These are phyloP conservation scores for Curvularia verruculosa DNA, from an alignment of 2,329 filamentous ascomycete species.

Conservation along the genomic window DNA sequence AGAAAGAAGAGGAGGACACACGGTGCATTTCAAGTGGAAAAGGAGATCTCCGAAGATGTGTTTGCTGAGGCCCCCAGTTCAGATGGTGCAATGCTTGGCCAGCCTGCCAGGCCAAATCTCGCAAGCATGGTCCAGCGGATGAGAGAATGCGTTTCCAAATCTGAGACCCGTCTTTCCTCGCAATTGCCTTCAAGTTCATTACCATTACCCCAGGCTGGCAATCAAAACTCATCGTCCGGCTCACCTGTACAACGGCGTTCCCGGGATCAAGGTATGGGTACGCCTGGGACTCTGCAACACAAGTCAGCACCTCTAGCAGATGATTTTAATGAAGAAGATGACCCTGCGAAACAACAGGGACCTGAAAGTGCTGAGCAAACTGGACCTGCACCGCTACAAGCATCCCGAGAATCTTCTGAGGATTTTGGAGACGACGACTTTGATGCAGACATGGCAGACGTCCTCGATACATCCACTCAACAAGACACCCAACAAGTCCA, in stretches of 20 bases:
- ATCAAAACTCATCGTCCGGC: conserved; percentile 23
- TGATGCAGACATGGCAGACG: conserved; percentile 44
- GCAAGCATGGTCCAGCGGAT: conserved; percentile 52
- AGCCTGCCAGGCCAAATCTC: conserved; percentile 36
- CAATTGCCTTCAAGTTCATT: conserved; percentile 55
- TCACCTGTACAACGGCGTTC: conserved; percentile 43
- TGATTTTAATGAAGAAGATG: conserved; percentile 9
- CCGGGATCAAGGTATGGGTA: conserved; percentile 20
- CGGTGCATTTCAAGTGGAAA: conserved; percentile 40
- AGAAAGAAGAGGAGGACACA: conserved; percentile 51
- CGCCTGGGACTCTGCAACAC: conserved; percentile 15
- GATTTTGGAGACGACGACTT: conserved; percentile 47
- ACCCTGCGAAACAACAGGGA: conserved; percentile 12
- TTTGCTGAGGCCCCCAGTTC: conserved; percentile 42
- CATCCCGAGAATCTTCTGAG: conserved; percentile 38
- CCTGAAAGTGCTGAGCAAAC: background rate
- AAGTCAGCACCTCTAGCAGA: conserved; percentile 9
- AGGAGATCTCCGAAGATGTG: conserved; percentile 35
- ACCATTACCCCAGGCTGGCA: conserved; percentile 49
- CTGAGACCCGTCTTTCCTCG: conserved; percentile 26
- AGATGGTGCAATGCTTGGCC: conserved; percentile 35
- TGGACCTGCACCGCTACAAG: conserved; percentile 6
- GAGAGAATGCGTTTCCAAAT: conserved; percentile 51
- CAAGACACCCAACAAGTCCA: conserved; percentile 8
- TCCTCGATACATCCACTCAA: conserved; percentile 31